Evolutionary conservation across 108 stramenopile genomes (phyloP), one percentile per base, ranked within the genome.

Genomic region (Nitzschia sp.): DNA sequence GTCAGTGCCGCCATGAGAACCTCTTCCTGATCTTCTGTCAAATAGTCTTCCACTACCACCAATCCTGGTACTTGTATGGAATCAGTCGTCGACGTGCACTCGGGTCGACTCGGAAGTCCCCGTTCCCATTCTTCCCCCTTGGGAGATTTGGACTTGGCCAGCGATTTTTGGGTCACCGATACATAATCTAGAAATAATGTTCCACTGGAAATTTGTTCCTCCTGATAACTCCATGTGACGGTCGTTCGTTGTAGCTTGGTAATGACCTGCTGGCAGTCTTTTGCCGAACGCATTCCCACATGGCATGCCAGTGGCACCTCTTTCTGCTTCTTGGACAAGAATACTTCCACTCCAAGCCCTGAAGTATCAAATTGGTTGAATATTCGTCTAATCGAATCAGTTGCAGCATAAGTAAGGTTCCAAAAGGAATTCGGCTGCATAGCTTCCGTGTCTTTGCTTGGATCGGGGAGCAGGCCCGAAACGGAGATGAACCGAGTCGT

Each of bases 61-160:
- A 94, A 68, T 23, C 93, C 93, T 1, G 93, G 87, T 5, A 94
- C 73, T 3, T 66, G 45, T 21, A 91, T 70, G 32, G 79, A 58
- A 32, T 68, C 63, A n/a, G 93, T 94, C 4, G 76, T 68, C 32
- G 90, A 90, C 17, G 93, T 94, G 45, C 93, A 94, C 72, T 94
- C 90, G 21, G 74, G 72, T n/a, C 88, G 82, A 11, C 86, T 79
- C 2, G 85, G 67, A 52, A 83, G 77, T 15, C 86, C 88, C 27
- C 36, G 45, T 35, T 54, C 77, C 47, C 71, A 63, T 31, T 76
- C 56, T 45, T 71, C 68, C 21, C 53, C 44, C 21, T 63, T 34
- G 26, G n/a, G 45, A 30, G 65, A 64, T 44, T 72, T 56, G 34
- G 55, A 56, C 64, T 71, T 77, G 8, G 58, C 44, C 45, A 63